A percentile compares a stretch with the other conserved stretches of the same genome.
Evolutionary conservation across 441 rosid species (phyloP).

Genomic region (Corymbia citriodora): DNA sequence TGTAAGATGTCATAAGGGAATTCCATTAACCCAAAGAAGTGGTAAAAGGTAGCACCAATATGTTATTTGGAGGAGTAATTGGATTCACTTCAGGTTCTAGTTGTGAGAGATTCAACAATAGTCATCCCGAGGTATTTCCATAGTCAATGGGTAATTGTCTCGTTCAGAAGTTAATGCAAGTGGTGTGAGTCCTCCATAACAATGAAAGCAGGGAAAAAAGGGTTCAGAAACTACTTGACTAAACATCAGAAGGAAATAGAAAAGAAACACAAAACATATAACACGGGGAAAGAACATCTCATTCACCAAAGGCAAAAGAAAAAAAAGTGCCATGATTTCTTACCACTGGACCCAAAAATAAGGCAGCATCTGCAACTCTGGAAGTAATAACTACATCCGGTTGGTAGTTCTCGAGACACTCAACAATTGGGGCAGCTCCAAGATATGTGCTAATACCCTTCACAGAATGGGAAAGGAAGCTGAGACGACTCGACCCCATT

Average conservation of each 20-base stretch:
- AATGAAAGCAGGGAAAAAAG: background rate
- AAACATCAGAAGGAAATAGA: background rate
- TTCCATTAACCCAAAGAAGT: background rate
- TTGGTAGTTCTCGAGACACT: conserved; percentile 79
- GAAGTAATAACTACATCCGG: conserved; percentile 82
- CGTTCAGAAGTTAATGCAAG: background rate
- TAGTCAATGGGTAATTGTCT: background rate
- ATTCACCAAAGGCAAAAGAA: background rate
- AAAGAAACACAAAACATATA: background rate
- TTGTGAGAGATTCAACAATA: background rate
- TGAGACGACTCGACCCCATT: background rate
- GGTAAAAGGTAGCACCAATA: background rate
- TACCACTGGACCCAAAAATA: conserved; percentile 95
- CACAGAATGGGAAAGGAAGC: conserved; percentile 9
- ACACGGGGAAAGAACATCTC: background rate
- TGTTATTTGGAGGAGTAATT: background rate
- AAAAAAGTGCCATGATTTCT: background rate
- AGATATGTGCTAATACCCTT: conserved; percentile 87
- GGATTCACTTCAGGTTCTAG: background rate
- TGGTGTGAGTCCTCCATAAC: background rate
- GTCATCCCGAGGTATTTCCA: background rate
- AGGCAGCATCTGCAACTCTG: conserved; percentile 88
- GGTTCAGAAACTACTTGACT: background rate
- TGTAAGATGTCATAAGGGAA: background rate
- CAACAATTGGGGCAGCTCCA: conserved; percentile 94